Evolutionary conservation across 805 yeast species (phyloP), one percentile per base, ranked within the genome.

Genomic region (Teunomyces cretensis): DNA sequence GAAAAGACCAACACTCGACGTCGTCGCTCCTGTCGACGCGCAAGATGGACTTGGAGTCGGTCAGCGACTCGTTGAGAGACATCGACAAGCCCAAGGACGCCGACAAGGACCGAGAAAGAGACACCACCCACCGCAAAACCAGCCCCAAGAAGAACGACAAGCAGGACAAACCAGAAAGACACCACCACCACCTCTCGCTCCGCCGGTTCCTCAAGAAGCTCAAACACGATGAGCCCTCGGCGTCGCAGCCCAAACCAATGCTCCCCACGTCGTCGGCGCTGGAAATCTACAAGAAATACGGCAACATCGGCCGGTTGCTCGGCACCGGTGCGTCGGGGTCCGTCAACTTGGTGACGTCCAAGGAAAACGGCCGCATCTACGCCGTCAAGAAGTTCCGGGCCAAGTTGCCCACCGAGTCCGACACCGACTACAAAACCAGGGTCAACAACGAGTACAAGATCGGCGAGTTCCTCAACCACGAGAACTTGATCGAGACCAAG

Each of bases 311-410:
- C 9, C 77, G 78, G 50, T 71, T 84, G 16, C 70, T 89, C 41
- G 98, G 98, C 16, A 82, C 91, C 46, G 98, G 98, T 11, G 97
- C 97, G 1, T 91, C 96, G 17, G 97, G 98, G 1, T 84, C 94
- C 0, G 98, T 91, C n/a, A 78, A 86, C 33, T 75, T 88, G 43
- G 85, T 90, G 47, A 79, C 80, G 47, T 77, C 86, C 42, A 74
- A 79, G 26, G 83, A 83, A 51, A 54, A 64, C 7, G 39, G 43
- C 26, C 75, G 79, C 48, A 62, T 88, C 4, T 89, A 79, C 65
- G 98, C 98, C 0, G 87, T 92, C 43, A 91, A 91, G 68, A 86
- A 88, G 64, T 90, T 92, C 63, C 75, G 96, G 48, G 68, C 85
- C 8, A 81, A 83, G 54, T 69, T 78, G 45, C 68, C 76, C 4